A percentile compares a stretch with the other conserved stretches of the same genome.
Conservation (phyloP, 192 early-diverging fungal genomes). For the Mortierella claussenii region DNA sequence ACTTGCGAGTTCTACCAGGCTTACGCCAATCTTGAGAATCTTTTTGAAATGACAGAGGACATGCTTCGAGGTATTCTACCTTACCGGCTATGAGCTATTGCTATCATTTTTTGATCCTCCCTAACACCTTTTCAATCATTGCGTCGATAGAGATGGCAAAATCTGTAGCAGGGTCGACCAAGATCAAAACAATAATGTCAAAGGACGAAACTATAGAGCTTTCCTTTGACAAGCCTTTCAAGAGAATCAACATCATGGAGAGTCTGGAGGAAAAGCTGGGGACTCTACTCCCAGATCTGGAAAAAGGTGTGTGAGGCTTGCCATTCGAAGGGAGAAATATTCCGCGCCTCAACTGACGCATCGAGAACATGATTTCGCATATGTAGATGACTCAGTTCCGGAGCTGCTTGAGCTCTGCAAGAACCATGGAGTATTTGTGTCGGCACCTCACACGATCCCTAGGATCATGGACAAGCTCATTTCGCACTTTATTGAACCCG, state of each 20-base stretch:
- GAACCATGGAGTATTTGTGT: conserved; percentile 43
- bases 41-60: conserved; percentile 78
- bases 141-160: conserved; percentile 50
- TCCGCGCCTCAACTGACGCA: neutral
- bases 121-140: no score
- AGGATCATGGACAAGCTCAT: conserved; percentile 81
- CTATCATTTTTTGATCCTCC: no score
- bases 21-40: conserved; percentile 73
- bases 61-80: conserved; percentile 60
- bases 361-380: neutral
- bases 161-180: conserved; percentile 26
- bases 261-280: conserved; percentile 54
- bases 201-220: conserved; percentile 45
- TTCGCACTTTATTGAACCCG: conserved; percentile 77
- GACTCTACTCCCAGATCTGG: conserved; percentile 55
- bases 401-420: conserved; percentile 47
- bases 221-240: conserved; percentile 65
- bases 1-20: conserved; percentile 92
- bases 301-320: no score
- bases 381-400: conserved; percentile 25
- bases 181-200: conserved; percentile 9
- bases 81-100: neutral
- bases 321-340: no score
- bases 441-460: conserved; percentile 69
- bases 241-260: conserved; percentile 66